Base-by-base conservation (phyloP, 202 grass and related monocot genomes). In the Carex arenaria region DNA sequence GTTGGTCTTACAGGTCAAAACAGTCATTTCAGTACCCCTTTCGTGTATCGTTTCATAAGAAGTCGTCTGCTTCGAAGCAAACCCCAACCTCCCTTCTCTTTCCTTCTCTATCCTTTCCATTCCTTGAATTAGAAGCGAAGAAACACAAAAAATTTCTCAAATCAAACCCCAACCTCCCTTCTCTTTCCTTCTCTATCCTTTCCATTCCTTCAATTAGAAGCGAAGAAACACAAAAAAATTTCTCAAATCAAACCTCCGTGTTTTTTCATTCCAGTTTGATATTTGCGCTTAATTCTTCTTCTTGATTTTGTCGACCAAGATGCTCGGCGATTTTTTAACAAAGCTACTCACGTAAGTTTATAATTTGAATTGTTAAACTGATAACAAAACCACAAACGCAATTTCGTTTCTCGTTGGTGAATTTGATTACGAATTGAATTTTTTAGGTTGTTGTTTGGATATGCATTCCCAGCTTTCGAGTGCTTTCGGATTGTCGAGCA, bases 401-500 rank as follows among this genome's bases (percentile, higher is more conserved):
- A 78, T n/a, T 78, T 70, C 54, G 8, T n/a, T 78, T 70, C 54
- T 13, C 32, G 5, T 28, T 63, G 3, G 20, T 59, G 2, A 67
- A 1, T 67, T n/a, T 78, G 38, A 67, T 76, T 20, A 31, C 82
- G 45, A 82, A 62, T 65, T 90, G 75, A 20, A 40, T 70, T 4
- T 49, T 74, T 66, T 83, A 99, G 96, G 23, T n/a, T 86, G 36
- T 80, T 99, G 72, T 94, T 99, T 62, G 96, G 91, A 1, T 99
- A 95, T 6, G 96, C 88, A 0, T 88, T 92, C 67, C 96, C 96
- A 30, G 93, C 96, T 72, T 77, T 99, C 61, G 96, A 99, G 64
- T 95, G 93, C 91, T 99, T 99, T 88, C 91, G 90, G 87, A 87
- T 87, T 18, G 80, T 98, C 56, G 96, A 99, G 85, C 78, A 90